phyloP scores from a whole-genome alignment of 768 basidiomycete genomes.

The Clathrus columnatus region DNA sequence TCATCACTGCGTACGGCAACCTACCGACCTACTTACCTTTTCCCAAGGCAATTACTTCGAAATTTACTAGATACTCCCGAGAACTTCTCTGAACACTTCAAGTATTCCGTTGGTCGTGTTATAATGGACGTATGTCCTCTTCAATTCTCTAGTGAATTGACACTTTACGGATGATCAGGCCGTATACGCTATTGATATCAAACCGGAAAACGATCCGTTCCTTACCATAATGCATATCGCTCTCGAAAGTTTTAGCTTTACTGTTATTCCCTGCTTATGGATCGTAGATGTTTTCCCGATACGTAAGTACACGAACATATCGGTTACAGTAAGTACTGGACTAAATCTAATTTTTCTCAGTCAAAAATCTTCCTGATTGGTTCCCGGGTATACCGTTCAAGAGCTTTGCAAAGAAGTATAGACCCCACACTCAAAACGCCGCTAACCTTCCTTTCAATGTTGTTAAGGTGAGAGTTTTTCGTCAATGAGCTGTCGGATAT shows the following conservation, averaged over 20 bases:
- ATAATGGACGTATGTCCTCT: neutral
- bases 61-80: conserved; percentile 22
- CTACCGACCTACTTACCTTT: too few relatives aligned
- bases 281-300: conserved; percentile 15
- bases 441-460: conserved; percentile 31
- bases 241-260: conserved; percentile 16
- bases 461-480: conserved; percentile 40
- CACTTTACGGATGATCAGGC: conserved; percentile 26
- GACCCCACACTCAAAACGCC: conserved; percentile 31
- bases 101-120: neutral
- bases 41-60: conserved; percentile 1
- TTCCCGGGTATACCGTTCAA: conserved; percentile 14
- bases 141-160: too few relatives aligned
- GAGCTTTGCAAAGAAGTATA: conserved; percentile 10
- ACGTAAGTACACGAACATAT: conserved; percentile 2
- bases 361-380: conserved; percentile 16
- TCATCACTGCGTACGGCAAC: too few relatives aligned
- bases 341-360: conserved; percentile 29
- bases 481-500: neutral
- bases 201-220: conserved; percentile 28
- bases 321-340: neutral
- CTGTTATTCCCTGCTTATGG: conserved; percentile 17
- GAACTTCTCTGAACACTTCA: conserved; percentile 21
- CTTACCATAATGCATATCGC: conserved; percentile 22
- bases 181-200: conserved; percentile 31